A percentile compares a stretch with the other conserved stretches of the same genome.
phyloP scores from a whole-genome alignment of 1,284 basidiomycete species.

The Sporisorium sorghi region DNA sequence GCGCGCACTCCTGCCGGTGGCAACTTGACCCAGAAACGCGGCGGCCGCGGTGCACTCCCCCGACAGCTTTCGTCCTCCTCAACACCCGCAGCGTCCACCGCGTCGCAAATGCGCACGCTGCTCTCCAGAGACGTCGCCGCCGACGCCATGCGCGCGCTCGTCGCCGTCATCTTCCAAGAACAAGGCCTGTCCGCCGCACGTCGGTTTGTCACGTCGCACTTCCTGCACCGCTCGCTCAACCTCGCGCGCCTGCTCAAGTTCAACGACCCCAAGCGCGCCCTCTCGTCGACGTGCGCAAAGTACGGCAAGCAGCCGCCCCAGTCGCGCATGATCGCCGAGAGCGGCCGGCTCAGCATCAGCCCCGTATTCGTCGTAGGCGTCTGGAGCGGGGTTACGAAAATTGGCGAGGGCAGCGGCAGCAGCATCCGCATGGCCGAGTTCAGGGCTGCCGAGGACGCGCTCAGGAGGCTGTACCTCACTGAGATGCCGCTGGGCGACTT shows the following conservation, averaged over 20 bases:
- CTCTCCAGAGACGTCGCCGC: slow-evolving; percentile 62
- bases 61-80: not conserved
- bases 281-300: slow-evolving; percentile 66
- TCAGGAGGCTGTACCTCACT: slow-evolving; percentile 80
- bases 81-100: not conserved
- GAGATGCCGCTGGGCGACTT: slow-evolving; percentile 74
- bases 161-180: slow-evolving; percentile 73
- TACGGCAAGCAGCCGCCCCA: slow-evolving; percentile 62
- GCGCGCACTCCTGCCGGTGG: slow-evolving; percentile 33
- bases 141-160: slow-evolving; percentile 72
- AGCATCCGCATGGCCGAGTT: slow-evolving; percentile 95
- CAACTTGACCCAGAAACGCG: slow-evolving; percentile 27
- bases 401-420: slow-evolving; percentile 94
- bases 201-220: slow-evolving; percentile 51
- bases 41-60: slow-evolving; percentile 10
- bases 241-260: slow-evolving; percentile 88
- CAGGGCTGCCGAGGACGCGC: slow-evolving; percentile 85
- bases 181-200: slow-evolving; percentile 57
- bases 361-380: slow-evolving; percentile 94
- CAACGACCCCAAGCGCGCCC: slow-evolving; percentile 69
- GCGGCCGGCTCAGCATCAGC: slow-evolving; percentile 86
- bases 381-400: slow-evolving; percentile 82
- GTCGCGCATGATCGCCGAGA: slow-evolving; percentile 85
- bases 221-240: slow-evolving; percentile 70
- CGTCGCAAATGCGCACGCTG: slow-evolving; percentile 28